These are phyloP conservation scores for Tetracentron sinense DNA, from an alignment of 164 flowering plant species.

Conservation along the genomic window DNA sequence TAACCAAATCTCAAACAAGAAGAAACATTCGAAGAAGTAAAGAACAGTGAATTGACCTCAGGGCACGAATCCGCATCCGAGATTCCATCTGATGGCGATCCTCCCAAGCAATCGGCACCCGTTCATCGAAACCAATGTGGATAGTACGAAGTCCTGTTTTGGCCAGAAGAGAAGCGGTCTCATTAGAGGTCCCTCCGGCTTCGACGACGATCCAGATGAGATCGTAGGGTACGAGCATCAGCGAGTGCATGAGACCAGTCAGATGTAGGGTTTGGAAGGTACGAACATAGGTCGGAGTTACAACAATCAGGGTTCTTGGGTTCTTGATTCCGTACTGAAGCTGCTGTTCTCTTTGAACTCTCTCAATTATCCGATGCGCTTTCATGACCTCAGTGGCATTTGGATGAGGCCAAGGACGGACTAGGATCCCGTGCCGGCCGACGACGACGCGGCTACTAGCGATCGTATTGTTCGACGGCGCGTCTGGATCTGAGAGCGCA, in stretches of 20 bases:
- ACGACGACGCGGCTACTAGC: slow-evolving; percentile 63
- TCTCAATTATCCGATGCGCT: slow-evolving; percentile 79
- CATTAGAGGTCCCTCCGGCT: slow-evolving; percentile 80
- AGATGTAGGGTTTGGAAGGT: slow-evolving; percentile 90
- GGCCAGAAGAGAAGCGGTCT: slow-evolving; percentile 57
- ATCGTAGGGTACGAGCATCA: slow-evolving; percentile 80
- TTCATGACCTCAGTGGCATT: slow-evolving; percentile 76
- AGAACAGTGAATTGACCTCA: slow-evolving; percentile 46
- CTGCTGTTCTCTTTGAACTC: slow-evolving; percentile 87
- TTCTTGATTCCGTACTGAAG: slow-evolving; percentile 67
- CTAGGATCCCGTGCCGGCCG: slow-evolving; percentile 89
- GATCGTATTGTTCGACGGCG: slow-evolving; percentile 23
- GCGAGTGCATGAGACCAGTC: slow-evolving; percentile 86
- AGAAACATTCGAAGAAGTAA: neutral
- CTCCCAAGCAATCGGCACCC: slow-evolving; percentile 72
- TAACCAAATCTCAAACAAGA: slow-evolving; percentile 1
- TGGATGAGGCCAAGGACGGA: slow-evolving; percentile 96
- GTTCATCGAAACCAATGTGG: slow-evolving; percentile 59
- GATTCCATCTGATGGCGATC: slow-evolving; percentile 66
- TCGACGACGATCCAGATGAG: slow-evolving; percentile 89
- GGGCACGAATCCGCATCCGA: slow-evolving; percentile 69
- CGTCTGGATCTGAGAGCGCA: slow-evolving; percentile 1
- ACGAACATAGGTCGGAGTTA: slow-evolving; percentile 89
- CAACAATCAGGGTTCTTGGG: slow-evolving; percentile 58
- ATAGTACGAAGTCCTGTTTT: slow-evolving; percentile 50